Conservation (phyloP, 192 early-diverging fungal genomes). For the Backusella morwellensis region DNA sequence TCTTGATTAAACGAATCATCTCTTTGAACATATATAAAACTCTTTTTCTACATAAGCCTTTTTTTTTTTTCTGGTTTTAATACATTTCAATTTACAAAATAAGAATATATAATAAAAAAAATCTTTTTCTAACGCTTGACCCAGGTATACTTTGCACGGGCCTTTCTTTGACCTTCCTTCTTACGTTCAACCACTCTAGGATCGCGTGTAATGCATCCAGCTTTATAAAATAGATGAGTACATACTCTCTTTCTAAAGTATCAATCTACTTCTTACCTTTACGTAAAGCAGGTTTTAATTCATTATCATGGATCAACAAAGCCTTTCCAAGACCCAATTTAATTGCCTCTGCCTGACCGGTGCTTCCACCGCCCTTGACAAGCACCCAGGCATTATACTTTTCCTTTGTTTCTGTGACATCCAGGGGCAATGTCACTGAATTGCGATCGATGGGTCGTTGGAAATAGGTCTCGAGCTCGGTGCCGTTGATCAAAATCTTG, state of each 20-base stretch:
- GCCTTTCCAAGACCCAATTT: constrained; percentile 78
- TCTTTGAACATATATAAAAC: background rate
- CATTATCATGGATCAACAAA: constrained; percentile 61
- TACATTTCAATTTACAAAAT: background rate
- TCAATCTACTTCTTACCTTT: constrained; percentile 35
- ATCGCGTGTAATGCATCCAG: constrained; percentile 60
- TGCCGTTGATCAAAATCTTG: constrained; percentile 76
- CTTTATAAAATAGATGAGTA: constrained; percentile 18
- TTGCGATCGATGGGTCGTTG: constrained; percentile 62
- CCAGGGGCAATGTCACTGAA: constrained; percentile 69
- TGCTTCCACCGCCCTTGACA: constrained; percentile 78
- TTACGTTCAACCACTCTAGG: constrained; percentile 89
- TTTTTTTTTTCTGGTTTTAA: background rate
- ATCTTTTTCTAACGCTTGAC: constrained; percentile 8
- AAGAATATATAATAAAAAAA: background rate
- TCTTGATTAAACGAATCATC: background rate
- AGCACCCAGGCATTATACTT: constrained; percentile 84
- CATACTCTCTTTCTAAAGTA: too few species aligned
- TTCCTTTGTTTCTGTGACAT: constrained; percentile 61
- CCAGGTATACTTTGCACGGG: constrained; percentile 91
- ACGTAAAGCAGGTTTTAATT: constrained; percentile 52
- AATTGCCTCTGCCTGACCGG: constrained; percentile 86
- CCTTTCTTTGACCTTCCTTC: constrained; percentile 93
- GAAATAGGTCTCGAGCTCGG: constrained; percentile 75
- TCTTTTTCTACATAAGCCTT: background rate